Percentiles rank a stretch among this genome's conserved stretches.
Evolutionary conservation across 306 rosid species (phyloP).

Genomic region (Argentina anserina): DNA sequence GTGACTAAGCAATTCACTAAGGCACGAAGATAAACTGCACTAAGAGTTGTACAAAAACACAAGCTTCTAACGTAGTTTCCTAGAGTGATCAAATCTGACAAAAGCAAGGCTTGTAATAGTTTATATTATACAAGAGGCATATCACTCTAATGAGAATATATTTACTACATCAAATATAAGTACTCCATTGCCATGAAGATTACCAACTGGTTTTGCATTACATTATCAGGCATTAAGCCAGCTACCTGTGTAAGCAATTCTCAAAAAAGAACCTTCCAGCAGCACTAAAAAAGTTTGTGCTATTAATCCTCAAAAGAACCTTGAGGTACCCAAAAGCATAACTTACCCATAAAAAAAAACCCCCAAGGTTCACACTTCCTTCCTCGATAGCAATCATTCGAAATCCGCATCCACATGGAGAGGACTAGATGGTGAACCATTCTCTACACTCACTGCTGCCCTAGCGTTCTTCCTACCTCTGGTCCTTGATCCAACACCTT

Average conservation of each 20-base stretch:
- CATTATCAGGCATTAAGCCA: conserved; percentile 1
- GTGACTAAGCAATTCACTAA: no score
- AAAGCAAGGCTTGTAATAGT: background rate
- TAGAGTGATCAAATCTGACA: no score
- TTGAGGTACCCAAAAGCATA: conserved; percentile 8
- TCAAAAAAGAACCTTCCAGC: background rate
- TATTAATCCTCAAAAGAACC: background rate
- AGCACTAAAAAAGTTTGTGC: background rate
- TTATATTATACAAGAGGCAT: background rate
- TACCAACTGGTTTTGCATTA: conserved; percentile 1
- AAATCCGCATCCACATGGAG: conserved; percentile 34
- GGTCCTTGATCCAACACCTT: background rate
- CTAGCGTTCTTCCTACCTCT: conserved; percentile 3
- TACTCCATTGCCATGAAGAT: background rate
- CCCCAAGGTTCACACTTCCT: background rate
- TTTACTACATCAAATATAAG: background rate
- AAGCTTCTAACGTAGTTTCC: no score
- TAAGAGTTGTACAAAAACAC: no score
- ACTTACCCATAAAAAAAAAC: background rate
- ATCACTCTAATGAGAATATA: background rate
- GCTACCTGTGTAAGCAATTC: background rate
- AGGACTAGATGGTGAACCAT: conserved; percentile 46
- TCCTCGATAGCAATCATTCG: background rate
- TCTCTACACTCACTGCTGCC: conserved; percentile 7
- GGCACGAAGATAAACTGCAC: no score